Conservation (phyloP, 202 grass and related monocot genomes). For the Eragrostis tef region DNA sequence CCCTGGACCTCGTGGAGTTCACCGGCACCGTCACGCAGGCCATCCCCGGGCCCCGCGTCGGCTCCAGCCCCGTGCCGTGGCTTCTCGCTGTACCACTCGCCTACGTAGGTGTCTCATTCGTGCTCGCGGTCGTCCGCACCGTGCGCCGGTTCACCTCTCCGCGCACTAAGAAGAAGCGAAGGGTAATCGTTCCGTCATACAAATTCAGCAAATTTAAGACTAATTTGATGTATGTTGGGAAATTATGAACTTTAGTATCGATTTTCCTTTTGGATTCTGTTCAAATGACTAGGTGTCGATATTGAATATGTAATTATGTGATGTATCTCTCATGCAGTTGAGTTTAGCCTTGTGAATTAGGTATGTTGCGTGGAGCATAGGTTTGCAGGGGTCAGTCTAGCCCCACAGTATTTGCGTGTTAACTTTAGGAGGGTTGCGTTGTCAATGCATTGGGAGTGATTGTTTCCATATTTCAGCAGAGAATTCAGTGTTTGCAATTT, state of each 20-base stretch:
- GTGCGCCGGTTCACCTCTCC: slow-evolving; percentile 80
- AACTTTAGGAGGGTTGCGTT: neutral
- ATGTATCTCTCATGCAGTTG: neutral
- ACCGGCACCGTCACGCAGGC: slow-evolving; percentile 89
- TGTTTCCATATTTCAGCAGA: neutral
- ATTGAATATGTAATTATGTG: neutral
- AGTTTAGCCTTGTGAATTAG: neutral
- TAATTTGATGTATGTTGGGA: neutral
- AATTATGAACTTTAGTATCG: neutral
- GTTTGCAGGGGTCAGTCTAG: slow-evolving; percentile 16
- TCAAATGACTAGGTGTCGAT: neutral
- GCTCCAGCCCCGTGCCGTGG: slow-evolving; percentile 74
- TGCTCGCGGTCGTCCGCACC: slow-evolving; percentile 65
- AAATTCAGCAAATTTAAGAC: neutral
- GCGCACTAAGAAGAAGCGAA: slow-evolving; percentile 73
- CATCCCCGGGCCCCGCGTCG: slow-evolving; percentile 78
- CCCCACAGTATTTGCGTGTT: neutral
- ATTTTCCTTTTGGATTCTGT: neutral
- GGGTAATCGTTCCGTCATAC: slow-evolving; percentile 50
- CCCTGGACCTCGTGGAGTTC: slow-evolving; percentile 95
- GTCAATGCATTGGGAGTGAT: neutral
- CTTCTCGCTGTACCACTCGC: slow-evolving; percentile 78
- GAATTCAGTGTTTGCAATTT: slow-evolving; percentile 16
- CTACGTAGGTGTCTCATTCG: slow-evolving; percentile 73
- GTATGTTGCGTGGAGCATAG: slow-evolving; percentile 12